Percentiles rank a stretch among this genome's conserved stretches.
Conservation (phyloP, 2,329 filamentous ascomycete genomes). For the Periconia sp. region DNA sequence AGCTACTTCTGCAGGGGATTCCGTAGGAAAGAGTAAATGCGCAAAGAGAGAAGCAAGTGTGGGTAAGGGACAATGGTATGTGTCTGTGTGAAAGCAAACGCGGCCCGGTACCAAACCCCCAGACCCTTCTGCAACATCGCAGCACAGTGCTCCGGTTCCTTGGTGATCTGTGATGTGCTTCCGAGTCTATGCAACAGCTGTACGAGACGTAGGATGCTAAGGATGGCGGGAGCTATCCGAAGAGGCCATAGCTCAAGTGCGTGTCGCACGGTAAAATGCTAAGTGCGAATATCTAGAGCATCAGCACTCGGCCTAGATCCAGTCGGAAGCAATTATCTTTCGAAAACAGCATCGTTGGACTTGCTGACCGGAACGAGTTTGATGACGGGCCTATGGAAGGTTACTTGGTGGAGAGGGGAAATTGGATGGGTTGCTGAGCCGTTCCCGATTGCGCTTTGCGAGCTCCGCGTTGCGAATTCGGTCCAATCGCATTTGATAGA, state of each 20-base stretch:
- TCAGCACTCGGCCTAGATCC: background rate
- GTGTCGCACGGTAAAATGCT: background rate
- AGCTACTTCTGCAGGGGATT: too few relatives aligned
- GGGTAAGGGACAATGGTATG: too few relatives aligned
- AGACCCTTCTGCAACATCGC: too few relatives aligned
- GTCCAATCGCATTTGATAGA: slow-evolving; percentile 83
- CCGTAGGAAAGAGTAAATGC: too few relatives aligned
- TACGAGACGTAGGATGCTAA: background rate
- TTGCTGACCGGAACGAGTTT: too few relatives aligned
- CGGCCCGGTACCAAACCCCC: too few relatives aligned
- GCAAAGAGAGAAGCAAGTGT: too few relatives aligned
- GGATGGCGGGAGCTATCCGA: background rate
- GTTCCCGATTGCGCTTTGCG: slow-evolving; percentile 78
- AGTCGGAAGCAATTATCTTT: background rate
- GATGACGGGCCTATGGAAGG: slow-evolving; percentile 24
- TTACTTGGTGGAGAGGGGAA: slow-evolving; percentile 85
- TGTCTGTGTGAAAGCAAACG: too few relatives aligned
- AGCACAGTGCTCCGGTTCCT: too few relatives aligned
- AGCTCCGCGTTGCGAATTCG: slow-evolving; percentile 76
- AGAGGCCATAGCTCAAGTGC: background rate
- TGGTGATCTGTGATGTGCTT: too few relatives aligned
- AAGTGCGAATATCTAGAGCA: background rate
- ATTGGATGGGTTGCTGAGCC: slow-evolving; percentile 72
- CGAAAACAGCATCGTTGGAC: too few relatives aligned
- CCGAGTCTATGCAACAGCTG: too few relatives aligned